Conservation (phyloP, 1,284 basidiomycete genomes). For the Ustanciosporium gigantosporum region DNA sequence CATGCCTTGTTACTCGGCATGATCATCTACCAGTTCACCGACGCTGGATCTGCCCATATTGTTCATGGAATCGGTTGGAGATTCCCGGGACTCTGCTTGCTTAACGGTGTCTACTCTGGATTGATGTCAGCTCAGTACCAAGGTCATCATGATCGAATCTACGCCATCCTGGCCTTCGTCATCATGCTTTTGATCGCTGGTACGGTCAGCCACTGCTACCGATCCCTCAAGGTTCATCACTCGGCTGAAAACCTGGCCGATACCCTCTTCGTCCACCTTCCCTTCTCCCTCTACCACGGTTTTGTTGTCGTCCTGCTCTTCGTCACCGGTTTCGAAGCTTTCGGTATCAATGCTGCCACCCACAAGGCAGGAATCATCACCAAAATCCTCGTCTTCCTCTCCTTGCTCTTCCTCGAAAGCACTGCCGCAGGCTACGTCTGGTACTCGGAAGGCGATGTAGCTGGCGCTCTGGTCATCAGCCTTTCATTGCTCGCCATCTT, state of each 20-base stretch:
- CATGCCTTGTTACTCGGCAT: constrained; percentile 80
- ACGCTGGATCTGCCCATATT: constrained; percentile 76
- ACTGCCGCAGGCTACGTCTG: constrained; percentile 86
- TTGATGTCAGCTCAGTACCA: constrained; percentile 61
- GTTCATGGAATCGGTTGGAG: constrained; percentile 86
- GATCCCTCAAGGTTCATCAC: constrained; percentile 83
- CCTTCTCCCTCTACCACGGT: constrained; percentile 73
- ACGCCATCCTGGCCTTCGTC: constrained; percentile 79
- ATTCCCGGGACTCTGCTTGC: constrained; percentile 78
- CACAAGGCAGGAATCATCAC: constrained; percentile 81
- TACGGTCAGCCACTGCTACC: constrained; percentile 86
- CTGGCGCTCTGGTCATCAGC: constrained; percentile 82
- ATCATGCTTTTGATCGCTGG: constrained; percentile 82
- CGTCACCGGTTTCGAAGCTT: constrained; percentile 85
- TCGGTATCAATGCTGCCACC: constrained; percentile 74
- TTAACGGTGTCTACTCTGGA: constrained; percentile 84
- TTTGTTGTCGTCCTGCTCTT: constrained; percentile 91
- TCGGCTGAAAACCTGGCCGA: constrained; percentile 66
- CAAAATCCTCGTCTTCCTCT: constrained; percentile 90
- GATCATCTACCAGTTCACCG: constrained; percentile 59
- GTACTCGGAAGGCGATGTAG: constrained; percentile 83
- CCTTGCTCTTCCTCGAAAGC: constrained; percentile 87
- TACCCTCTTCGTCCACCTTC: constrained; percentile 65
- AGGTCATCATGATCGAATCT: constrained; percentile 65
- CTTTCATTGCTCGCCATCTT: constrained; percentile 69